Percentiles rank a stretch among this genome's conserved stretches.
Conservation (phyloP, 2,329 filamentous ascomycete species). For the Calonectria henricotiae region DNA sequence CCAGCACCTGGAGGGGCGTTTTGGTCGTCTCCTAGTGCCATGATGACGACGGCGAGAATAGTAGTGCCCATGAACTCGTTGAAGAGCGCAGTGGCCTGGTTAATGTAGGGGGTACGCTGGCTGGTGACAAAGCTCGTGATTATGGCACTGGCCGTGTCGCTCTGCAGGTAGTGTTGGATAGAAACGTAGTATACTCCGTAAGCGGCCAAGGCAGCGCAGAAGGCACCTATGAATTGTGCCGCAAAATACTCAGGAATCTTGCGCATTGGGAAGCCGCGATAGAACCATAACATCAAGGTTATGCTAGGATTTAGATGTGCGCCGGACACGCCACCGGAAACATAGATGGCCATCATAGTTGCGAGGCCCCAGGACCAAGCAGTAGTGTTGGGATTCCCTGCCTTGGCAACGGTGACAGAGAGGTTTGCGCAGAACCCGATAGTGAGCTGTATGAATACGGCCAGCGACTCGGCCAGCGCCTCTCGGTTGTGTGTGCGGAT, state of each 20-base stretch:
- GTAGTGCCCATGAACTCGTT: slow-evolving; percentile 19
- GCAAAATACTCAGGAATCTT: slow-evolving; percentile 4
- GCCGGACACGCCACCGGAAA: slow-evolving; percentile 12
- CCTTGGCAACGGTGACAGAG: not conserved
- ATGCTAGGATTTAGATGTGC: slow-evolving; percentile 13
- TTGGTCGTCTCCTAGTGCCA: slow-evolving; percentile 11
- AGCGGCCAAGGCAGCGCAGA: not conserved
- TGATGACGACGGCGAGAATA: slow-evolving; percentile 12
- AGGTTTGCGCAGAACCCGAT: slow-evolving; percentile 10
- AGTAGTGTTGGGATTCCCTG: slow-evolving; percentile 7
- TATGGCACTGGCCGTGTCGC: not conserved
- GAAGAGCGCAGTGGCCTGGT: slow-evolving; percentile 1
- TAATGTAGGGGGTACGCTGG: not conserved
- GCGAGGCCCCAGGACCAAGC: slow-evolving; percentile 17
- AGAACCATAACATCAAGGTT: slow-evolving; percentile 9
- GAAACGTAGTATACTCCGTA: slow-evolving; percentile 14
- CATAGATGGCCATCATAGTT: slow-evolving; percentile 11
- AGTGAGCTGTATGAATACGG: slow-evolving; percentile 3
- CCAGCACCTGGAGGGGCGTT: slow-evolving; percentile 5
- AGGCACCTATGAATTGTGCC: slow-evolving; percentile 12
- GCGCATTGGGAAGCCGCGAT: slow-evolving; percentile 15
- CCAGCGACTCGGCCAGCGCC: slow-evolving; percentile 13
- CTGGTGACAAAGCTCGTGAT: slow-evolving; percentile 13
- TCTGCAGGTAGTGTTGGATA: not conserved
- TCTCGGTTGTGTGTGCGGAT: slow-evolving; percentile 11